A percentile compares a stretch with the other conserved stretches of the same genome.
Conservation (phyloP, 306 rosid species). For the Cucurbita moschata region DNA sequence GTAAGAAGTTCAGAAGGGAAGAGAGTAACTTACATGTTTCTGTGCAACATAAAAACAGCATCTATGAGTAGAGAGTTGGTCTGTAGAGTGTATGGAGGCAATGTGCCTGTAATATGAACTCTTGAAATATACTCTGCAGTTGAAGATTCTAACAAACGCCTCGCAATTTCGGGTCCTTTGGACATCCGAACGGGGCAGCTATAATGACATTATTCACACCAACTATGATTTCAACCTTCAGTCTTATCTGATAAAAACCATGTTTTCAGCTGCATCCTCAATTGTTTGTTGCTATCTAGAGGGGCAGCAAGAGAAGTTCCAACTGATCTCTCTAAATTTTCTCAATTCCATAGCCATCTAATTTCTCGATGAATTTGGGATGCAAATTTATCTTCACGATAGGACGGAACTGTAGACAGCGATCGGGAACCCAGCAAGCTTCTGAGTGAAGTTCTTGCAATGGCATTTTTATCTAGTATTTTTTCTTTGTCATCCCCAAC, state of each 20-base stretch:
- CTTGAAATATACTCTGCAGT: constrained; percentile 17
- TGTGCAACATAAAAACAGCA: constrained; percentile 40
- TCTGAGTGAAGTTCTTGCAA: constrained; percentile 16
- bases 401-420: constrained; percentile 16
- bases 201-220: neutral
- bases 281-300: constrained; percentile 9
- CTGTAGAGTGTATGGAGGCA: constrained; percentile 38
- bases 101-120: constrained; percentile 21
- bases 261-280: constrained; percentile 16
- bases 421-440: constrained; percentile 31
- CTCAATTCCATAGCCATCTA: constrained; percentile 58
- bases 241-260: neutral
- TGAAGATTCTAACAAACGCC: constrained; percentile 21
- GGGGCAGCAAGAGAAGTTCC: constrained; percentile 19
- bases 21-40: constrained; percentile 13
- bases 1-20: constrained; percentile 10
- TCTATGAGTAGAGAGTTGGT: constrained; percentile 58
- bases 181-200: constrained; percentile 39
- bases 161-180: constrained; percentile 38
- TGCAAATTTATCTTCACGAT: constrained; percentile 28
- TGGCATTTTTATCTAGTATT: neutral
- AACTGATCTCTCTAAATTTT: constrained; percentile 27
- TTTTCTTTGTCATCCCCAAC: neutral
- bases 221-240: neutral
- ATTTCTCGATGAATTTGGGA: constrained; percentile 40